Evolutionary conservation across 306 rosid species (phyloP), one percentile per base, ranked within the genome.

Genomic region (Begonia masoniana): DNA sequence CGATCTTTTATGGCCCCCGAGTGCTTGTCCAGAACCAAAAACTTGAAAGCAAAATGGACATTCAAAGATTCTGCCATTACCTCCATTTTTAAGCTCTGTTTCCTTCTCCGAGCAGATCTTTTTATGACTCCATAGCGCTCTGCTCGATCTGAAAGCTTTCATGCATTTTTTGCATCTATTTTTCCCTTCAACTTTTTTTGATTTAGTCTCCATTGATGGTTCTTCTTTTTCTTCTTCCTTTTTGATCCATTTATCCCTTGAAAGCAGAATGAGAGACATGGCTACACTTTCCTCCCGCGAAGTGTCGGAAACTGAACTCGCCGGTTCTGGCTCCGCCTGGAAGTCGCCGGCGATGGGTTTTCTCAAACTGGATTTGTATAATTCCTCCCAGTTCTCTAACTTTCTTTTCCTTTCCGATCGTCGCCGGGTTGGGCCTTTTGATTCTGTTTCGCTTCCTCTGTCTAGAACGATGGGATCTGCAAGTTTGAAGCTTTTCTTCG

Each of bases 1-100:
- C 52, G 96, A 87, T 72, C 96, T 80, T 66, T 87, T 87, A 73
- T 87, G 96, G 57, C 96, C 96, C 4, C 96, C 96, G 45, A 87
- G 74, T 39, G 96, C 96, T 74, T 87, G 96, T 47, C 96, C 94
- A 24, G 96, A 83, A 71, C 67, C 60, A 77, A 83, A 83, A 52
- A 70, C 70, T 13, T 61, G 74, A 77, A 75, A 69, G 80, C 96
- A 87, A 23, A 87, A 74, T 51, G 94, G 94, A 24, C 96, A 87
- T 50, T 80, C 94, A 68, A 84, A 82, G 51, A 75, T 71, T 67
- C 66, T 73, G 47, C 56, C 56, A 14, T 48, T 50, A 12, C 42
- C 51, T 0, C 50, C 64, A 49, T 51, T 59, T 56, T 54, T 59
- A 12, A 54, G 65, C 12, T 35, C 71, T 7, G 4, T 69, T 55